Evolutionary conservation across 768 basidiomycete species (phyloP), one percentile per base, ranked within the genome.

Genomic region (Lactarius vividus): DNA sequence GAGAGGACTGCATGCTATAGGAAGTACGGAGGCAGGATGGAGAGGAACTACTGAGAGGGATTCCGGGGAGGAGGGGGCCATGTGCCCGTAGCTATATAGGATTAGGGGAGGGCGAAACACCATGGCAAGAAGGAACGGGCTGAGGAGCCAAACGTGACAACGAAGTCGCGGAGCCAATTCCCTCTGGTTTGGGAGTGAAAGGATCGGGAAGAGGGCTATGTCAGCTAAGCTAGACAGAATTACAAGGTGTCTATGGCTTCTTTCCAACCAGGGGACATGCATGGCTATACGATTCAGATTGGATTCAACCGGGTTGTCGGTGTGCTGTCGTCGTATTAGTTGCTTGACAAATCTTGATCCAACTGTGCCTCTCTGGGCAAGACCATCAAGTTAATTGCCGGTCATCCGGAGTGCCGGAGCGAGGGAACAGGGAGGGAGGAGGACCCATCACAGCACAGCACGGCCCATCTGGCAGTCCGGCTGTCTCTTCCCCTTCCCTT

Each of bases 11-110:
- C 64, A 65, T 65, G 18, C 13, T 28, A 37, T 13, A 56, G 37
- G 57, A 39, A 31, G 20, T 39, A 54, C 33, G 53, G 55, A 61
- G 11, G 59, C 13, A 61, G 39, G 59, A 31, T 4, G 35, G 35
- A 39, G 31, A 23, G 44, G 39, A 13, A 29, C 15, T 35, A 26
- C 4, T n/a, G 56, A 28, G 29, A 49, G 46, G 59, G 46, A 61
- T 39, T 65, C 54, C 64, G 59, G 33, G 42, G 59, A 61, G 44
- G 37, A 39, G 59, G 64, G n/a, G 64, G n/a, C 20, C 59, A 56
- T 60, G 42, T 39, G 64, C 35, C 64, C 35, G 35, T 65, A 20
- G n/a, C 59, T 61, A 61, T 65, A 65, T 61, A 65, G 2, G 42
- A 53, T 42, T 56, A 35, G 23, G 53, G 42, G 35, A 10, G 26